Conservation (phyloP, 2,329 filamentous ascomycete species). For the Penicillium sp. region DNA sequence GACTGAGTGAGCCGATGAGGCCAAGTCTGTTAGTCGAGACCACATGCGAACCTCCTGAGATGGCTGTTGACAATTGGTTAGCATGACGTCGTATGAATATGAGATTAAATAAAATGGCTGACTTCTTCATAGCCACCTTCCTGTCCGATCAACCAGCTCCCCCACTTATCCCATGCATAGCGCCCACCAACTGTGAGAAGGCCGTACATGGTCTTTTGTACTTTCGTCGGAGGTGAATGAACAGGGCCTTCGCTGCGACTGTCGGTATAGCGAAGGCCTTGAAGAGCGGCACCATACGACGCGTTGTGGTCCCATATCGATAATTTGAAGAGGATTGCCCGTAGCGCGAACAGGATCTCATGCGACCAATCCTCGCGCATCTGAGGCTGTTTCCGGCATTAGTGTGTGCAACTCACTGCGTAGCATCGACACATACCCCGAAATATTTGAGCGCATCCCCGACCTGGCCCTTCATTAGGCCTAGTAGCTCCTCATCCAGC, state of each 20-base stretch:
- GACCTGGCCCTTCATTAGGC: conserved; percentile 81
- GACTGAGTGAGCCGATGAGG: conserved; percentile 74
- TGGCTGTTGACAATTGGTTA: conserved; percentile 34
- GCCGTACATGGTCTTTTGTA: conserved; percentile 84
- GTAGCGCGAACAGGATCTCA: conserved; percentile 77
- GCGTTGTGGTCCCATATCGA: conserved; percentile 96
- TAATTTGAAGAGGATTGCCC: conserved; percentile 86
- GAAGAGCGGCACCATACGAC: conserved; percentile 88
- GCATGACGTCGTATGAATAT: not conserved
- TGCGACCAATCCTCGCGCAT: conserved; percentile 82
- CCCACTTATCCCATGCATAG: conserved; percentile 91
- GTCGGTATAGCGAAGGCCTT: conserved; percentile 88
- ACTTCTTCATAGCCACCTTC: conserved; percentile 71
- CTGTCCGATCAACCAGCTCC: conserved; percentile 75
- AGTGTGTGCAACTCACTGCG: not conserved
- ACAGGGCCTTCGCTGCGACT: conserved; percentile 66
- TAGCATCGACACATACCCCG: conserved; percentile 52
- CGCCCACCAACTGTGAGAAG: conserved; percentile 80
- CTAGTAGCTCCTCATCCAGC: conserved; percentile 86
- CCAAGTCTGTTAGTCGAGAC: conserved; percentile 66
- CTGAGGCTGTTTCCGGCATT: conserved; percentile 47
- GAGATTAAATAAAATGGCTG: conserved; percentile 5
- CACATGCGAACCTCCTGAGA: conserved; percentile 56
- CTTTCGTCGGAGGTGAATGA: conserved; percentile 68
- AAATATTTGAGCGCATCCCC: conserved; percentile 87